Conservation (phyloP, 2,329 filamentous ascomycete genomes). For the Trichoderma guizhouense region DNA sequence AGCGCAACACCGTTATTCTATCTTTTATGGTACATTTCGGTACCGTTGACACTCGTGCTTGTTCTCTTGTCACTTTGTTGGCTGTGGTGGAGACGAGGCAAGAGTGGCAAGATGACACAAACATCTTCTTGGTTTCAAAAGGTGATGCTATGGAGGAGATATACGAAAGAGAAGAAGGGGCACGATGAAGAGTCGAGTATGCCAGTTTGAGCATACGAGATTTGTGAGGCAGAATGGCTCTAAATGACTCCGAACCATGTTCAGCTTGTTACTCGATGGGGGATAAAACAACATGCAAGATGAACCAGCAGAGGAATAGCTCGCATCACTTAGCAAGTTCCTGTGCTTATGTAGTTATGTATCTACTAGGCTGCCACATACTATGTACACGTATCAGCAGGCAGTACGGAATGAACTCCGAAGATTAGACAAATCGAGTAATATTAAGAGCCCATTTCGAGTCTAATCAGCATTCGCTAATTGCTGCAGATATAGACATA, state of each 20-base stretch:
- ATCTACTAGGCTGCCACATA: not conserved
- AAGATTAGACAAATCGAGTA: not conserved
- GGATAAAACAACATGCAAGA: not conserved
- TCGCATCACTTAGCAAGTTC: not conserved
- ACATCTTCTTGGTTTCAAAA: not conserved
- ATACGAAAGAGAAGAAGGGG: not conserved
- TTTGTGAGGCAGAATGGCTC: not conserved
- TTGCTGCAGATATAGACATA: not conserved
- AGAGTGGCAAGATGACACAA: not conserved
- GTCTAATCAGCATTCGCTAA: not conserved
- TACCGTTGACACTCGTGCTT: conserved; percentile 29
- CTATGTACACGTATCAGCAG: not conserved
- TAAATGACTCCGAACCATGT: not conserved
- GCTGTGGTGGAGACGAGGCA: conserved; percentile 30
- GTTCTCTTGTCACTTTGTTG: conserved; percentile 26
- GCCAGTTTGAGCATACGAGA: not conserved
- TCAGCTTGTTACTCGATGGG: not conserved
- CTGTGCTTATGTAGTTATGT: not conserved
- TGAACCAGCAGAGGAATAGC: not conserved
- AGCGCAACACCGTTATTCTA: conserved; percentile 29
- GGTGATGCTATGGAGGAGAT: not conserved
- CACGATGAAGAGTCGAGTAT: not conserved
- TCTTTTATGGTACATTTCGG: conserved; percentile 31
- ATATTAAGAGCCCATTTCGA: not conserved
- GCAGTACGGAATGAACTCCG: not conserved